Evolutionary conservation across 768 basidiomycete genomes (phyloP), one percentile per base, ranked within the genome.

Genomic region (Mycena albidolilacea): DNA sequence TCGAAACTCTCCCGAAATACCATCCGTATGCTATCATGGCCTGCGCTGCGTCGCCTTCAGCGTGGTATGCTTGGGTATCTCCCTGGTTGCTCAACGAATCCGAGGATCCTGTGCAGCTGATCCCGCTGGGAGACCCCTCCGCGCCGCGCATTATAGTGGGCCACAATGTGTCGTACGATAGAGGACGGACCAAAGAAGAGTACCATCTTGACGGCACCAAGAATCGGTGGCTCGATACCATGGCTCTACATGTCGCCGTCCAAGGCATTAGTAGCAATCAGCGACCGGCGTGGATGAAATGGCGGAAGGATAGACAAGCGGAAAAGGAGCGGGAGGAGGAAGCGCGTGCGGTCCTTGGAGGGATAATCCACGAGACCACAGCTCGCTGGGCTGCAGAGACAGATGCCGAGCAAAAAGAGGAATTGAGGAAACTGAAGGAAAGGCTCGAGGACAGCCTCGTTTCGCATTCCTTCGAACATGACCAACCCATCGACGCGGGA

Each of bases 41-140:
- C 0, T 93, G 92, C 71, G 97, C 97, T 4, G 94, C 90, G 1
- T 92, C 96, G 6, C 86, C 88, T 30, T 91, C 90, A 61, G 93
- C 91, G 1, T 99, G 98, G 97, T 99, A 99, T 79, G 90, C 90
- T 4, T 99, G 98, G 97, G 90, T 98, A 73, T 97, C 95, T 0
- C 98, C 98, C 0, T 97, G 96, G 96, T 82, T 98, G 11, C 86
- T 97, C 5, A 89, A 89, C 15, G 85, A 91, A 62, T 84, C 90
- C 21, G 79, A 82, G 0, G 81, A 85, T 69, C 84, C 86, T 10
- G 84, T 90, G 55, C 95, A 97, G 39, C 85, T 97, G 65, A 90
- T 97, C 63, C 92, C 96, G 0, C 71, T 97, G 3, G 94, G 95
- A 1, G 82, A 87, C 64, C 81, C 89, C 11, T 71, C 79, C 12